phyloP scores from a whole-genome alignment of 208 protist genomes.

The Wallacemonas rigidus region DNA sequence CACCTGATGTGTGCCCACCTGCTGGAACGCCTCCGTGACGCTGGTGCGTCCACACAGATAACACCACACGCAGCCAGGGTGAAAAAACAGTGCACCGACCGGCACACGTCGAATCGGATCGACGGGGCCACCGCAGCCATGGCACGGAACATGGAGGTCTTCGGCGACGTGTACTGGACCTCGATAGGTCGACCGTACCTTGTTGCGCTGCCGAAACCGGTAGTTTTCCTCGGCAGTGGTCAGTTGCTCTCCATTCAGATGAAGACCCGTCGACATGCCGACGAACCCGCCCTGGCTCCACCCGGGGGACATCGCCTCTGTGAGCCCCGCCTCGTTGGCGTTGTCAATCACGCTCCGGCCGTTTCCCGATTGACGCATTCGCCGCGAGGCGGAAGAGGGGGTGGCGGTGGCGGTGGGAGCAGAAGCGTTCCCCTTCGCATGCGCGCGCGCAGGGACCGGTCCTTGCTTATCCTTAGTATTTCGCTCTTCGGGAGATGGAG shows the following conservation, averaged over 20 bases:
- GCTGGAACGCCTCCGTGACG: constrained; percentile 53
- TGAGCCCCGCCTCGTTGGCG: constrained; percentile 7
- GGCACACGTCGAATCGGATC: constrained; percentile 79
- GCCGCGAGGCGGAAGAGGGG: too few species aligned
- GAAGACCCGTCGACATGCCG: constrained; percentile 26
- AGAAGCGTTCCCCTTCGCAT: too few species aligned
- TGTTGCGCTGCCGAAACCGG: constrained; percentile 48
- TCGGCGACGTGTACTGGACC: constrained; percentile 78
- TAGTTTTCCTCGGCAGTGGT: constrained; percentile 62
- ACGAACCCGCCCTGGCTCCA: constrained; percentile 5
- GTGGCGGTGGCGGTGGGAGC: too few species aligned
- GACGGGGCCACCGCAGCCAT: constrained; percentile 60
- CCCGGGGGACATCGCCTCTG: constrained; percentile 10
- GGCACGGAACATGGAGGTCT: constrained; percentile 68
- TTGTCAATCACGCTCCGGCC: not conserved
- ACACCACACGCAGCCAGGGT: constrained; percentile 67
- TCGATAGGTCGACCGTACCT: constrained; percentile 43
- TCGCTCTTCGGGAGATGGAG: too few species aligned
- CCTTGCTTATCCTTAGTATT: too few species aligned
- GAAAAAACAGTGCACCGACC: constrained; percentile 74
- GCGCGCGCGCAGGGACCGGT: too few species aligned
- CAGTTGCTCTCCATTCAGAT: constrained; percentile 48
- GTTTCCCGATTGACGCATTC: not conserved
- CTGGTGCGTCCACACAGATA: constrained; percentile 51
- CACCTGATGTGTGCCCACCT: constrained; percentile 34